Conservation (phyloP, 2,329 filamentous ascomycete species). For the Colletotrichum zoysiae region DNA sequence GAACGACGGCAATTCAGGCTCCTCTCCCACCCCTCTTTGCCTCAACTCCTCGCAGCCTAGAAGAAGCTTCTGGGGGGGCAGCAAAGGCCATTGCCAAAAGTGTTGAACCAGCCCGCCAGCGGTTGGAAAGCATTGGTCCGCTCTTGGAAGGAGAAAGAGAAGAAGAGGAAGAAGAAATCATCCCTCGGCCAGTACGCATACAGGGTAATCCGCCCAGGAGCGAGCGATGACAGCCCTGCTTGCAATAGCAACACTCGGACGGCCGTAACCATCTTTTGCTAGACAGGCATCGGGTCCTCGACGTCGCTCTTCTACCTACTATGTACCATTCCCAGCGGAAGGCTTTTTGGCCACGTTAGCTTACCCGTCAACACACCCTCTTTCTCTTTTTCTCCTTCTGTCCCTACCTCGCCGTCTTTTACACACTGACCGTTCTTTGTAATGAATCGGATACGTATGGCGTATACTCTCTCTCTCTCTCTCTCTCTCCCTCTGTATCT, state of each 20-base stretch:
- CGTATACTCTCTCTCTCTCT: background rate
- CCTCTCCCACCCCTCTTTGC: background rate
- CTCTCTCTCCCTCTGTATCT: too few relatives aligned
- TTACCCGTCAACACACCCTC: conserved; percentile 31
- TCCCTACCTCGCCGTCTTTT: background rate
- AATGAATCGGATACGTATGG: conserved; percentile 31
- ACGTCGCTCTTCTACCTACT: background rate
- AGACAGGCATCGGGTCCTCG: background rate
- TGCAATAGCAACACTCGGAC: background rate
- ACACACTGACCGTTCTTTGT: conserved; percentile 6
- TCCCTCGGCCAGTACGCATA: background rate
- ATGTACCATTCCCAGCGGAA: conserved; percentile 12
- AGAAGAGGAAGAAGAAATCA: background rate
- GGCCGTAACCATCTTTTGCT: background rate
- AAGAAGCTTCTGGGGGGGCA: background rate
- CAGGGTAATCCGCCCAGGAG: background rate
- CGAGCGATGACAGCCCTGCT: background rate
- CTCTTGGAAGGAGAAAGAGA: background rate
- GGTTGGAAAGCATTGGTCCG: background rate
- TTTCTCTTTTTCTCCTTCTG: conserved; percentile 4
- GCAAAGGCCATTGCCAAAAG: background rate
- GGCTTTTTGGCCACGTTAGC: conserved; percentile 39
- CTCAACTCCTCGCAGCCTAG: background rate
- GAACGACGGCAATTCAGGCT: background rate
- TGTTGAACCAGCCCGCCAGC: background rate